phyloP scores from a whole-genome alignment of 805 yeast species.

The Kuraishia hungarica region DNA sequence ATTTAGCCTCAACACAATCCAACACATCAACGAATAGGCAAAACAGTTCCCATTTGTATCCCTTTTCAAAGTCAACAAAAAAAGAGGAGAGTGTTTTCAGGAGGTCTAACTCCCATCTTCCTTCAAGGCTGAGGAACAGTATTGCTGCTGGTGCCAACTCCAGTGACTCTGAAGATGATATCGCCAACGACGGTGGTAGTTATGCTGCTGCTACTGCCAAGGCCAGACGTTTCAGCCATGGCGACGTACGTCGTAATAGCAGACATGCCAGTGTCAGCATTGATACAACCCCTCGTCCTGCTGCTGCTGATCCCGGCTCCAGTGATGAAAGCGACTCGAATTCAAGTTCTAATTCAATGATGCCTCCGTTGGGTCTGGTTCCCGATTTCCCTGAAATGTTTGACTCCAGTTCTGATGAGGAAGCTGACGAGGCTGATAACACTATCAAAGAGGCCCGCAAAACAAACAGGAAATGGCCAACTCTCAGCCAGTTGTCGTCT shows the following conservation, averaged over 20 bases:
- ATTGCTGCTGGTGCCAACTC: slow-evolving; percentile 2
- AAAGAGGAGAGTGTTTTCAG: neutral
- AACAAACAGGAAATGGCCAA: slow-evolving; percentile 25
- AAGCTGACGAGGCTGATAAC: neutral
- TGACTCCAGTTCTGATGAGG: neutral
- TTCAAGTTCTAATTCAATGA: neutral
- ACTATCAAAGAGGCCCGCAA: neutral
- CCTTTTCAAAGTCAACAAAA: neutral
- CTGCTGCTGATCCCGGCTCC: neutral
- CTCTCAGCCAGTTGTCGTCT: slow-evolving; percentile 50
- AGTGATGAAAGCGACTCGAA: neutral
- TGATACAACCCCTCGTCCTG: neutral
- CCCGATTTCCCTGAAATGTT: neutral
- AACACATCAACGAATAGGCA: too few species aligned
- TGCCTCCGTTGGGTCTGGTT: neutral
- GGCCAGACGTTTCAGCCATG: neutral
- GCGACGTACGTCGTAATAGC: neutral
- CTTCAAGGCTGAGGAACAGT: slow-evolving; percentile 6
- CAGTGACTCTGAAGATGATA: slow-evolving; percentile 1
- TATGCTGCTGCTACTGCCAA: neutral
- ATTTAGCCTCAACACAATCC: too few species aligned
- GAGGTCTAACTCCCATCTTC: neutral
- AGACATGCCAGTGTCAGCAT: neutral
- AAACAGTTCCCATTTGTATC: neutral
- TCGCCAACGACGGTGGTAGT: neutral